Evolutionary conservation across 805 yeast species (phyloP), one percentile per base, ranked within the genome.

Genomic region (Aciculoconidium aculeatum): DNA sequence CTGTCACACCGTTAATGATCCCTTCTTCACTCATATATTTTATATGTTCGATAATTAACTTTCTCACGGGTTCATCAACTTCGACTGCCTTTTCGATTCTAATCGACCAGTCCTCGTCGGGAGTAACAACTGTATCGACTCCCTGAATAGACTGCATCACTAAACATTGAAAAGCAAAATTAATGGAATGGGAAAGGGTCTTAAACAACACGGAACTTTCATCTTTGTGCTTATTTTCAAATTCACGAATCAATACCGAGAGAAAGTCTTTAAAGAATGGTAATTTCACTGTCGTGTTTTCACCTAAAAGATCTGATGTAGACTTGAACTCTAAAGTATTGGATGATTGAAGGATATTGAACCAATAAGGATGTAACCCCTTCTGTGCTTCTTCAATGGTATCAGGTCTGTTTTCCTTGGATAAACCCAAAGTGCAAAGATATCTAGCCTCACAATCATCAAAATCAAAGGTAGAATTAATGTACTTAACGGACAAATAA

Each of bases 281-380:
- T 37, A 85, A 78, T 11, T 43, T 40, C 2, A 65, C 52, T 0
- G 43, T 47, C 7, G 63, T 56, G 3, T 53, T 53, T 3, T 52
- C 45, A 1, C 74, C 76, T 25, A 72, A 41, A 7, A 70, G 44
- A 15, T 69, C 72, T 3, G 51, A 23, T 0, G 76, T 67, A 0
- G 73, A 41, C 23, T 61, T 65, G 40, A 56, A 61, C n/a, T 61
- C 69, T 1, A 39, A 36, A 0, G 68, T 58, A 25, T 63, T 65
- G 3, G 74, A 55, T 0, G 80, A 61, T 22, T 53, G 56, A 18
- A 64, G 53, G 3, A 79, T 55, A 25, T 69, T 70, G 48, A 77
- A 82, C 85, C 88, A 80, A 50, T 81, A 73, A 0, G 96, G 96
- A 51, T 86, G 77, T 16, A 90, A 57, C 0, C 96, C 96, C 38